Evolutionary conservation across 202 grass and related monocot species (phyloP), one percentile per base, ranked within the genome.

Genomic region (Tripidium arundinaceum): DNA sequence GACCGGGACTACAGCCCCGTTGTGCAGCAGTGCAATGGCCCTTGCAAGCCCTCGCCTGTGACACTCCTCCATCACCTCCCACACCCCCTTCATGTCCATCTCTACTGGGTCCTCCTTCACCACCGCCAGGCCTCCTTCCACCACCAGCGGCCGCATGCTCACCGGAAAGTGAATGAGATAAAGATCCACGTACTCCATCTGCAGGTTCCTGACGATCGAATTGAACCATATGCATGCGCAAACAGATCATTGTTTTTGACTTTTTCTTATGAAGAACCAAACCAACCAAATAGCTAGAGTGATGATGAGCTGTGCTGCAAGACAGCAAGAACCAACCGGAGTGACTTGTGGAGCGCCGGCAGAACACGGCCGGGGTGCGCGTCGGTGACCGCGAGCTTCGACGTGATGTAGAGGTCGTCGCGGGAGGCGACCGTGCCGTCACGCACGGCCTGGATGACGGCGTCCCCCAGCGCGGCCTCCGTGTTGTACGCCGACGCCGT

Each of bases 11-110:
- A n/a, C n/a, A n/a, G n/a, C n/a, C n/a, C n/a, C n/a, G n/a, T n/a
- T n/a, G n/a, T n/a, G n/a, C n/a, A n/a, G n/a, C n/a, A n/a, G n/a
- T n/a, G n/a, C 29, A 31, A 90, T 86, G 8, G 64, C 75, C n/a
- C 29, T 77, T 0, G 84, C 76, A 0, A 87, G 75, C 7, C 91
- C 87, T 8, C 25, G 22, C 3, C 25, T 24, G 3, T 86, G 28
- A 57, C 87, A 87, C 78, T 87, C 84, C 71, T 93, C 87, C 91
- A 93, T 87, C 2, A 39, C 87, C 19, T 69, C 27, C 87, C 91
- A 93, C 1, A 85, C 85, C 0, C 54, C 81, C 18, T 57, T 33
- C 74, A 86, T 77, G 69, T 88, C 81, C 14, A 93, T 62, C 11
- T 41, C 46, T 33, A 64, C 42, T 58, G 61, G 21, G 3, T 80